phyloP scores from a whole-genome alignment of 306 rosid genomes.

The Vigna angularis region DNA sequence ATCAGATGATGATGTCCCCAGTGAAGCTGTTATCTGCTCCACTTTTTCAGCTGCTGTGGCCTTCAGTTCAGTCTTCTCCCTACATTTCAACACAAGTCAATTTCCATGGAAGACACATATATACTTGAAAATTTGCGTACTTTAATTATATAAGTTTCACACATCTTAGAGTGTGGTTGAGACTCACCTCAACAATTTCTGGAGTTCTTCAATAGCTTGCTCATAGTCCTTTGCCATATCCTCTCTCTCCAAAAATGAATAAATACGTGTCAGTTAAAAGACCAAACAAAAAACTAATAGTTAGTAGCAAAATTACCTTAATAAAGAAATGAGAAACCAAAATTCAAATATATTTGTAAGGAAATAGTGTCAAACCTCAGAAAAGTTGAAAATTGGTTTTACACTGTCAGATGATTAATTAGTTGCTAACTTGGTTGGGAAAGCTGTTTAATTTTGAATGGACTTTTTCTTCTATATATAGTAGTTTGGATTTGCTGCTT shows the following conservation, averaged over 20 bases:
- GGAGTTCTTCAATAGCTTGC: constrained; percentile 82
- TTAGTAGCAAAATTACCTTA: background rate
- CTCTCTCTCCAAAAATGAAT: constrained; percentile 53
- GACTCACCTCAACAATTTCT: constrained; percentile 78
- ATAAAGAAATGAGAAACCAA: too few species aligned
- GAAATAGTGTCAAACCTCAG: constrained; percentile 7
- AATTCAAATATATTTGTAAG: background rate
- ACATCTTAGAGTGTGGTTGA: constrained; percentile 1
- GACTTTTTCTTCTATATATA: constrained; percentile 41
- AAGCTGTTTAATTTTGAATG: constrained; percentile 35
- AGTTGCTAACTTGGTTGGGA: constrained; percentile 32
- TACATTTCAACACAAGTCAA: constrained; percentile 41
- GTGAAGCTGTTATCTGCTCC: constrained; percentile 77
- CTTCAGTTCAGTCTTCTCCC: constrained; percentile 75
- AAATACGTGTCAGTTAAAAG: constrained; percentile 22
- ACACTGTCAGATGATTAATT: constrained; percentile 9
- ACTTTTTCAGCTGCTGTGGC: constrained; percentile 77
- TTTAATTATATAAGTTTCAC: background rate
- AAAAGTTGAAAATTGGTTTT: background rate
- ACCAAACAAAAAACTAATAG: background rate
- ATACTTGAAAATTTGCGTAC: background rate
- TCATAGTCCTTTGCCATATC: constrained; percentile 90
- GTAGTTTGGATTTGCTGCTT: constrained; percentile 32
- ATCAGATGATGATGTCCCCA: constrained; percentile 51
- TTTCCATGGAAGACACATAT: background rate